Percentiles rank a stretch among this genome's conserved stretches.
Evolutionary conservation across 371 early-diverging fungal species (phyloP).

Genomic region (Mucor velutinosus): DNA sequence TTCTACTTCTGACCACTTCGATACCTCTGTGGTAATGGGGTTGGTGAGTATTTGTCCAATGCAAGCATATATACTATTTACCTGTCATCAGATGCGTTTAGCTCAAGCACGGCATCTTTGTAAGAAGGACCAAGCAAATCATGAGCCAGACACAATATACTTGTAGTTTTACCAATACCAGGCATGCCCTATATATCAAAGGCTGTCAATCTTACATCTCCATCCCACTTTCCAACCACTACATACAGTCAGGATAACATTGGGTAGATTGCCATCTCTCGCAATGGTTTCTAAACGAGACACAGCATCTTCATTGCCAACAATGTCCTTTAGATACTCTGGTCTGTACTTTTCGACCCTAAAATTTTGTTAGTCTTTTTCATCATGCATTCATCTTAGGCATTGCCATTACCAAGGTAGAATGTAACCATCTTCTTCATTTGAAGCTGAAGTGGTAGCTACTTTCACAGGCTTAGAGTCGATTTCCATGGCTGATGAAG

Average conservation of each 20-base stretch:
- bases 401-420: not conserved
- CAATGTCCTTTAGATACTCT: conserved; percentile 82
- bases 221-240: not conserved
- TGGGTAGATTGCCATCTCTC: conserved; percentile 93
- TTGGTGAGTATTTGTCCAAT: not conserved
- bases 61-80: conserved; percentile 23
- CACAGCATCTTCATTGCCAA: conserved; percentile 95
- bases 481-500: conserved; percentile 6
- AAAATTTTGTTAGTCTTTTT: not conserved
- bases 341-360: conserved; percentile 99
- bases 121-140: conserved; percentile 81
- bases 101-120: conserved; percentile 92
- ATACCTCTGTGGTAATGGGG: conserved; percentile 78
- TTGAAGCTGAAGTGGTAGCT: not conserved
- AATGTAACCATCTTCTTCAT: not conserved
- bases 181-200: conserved; percentile 80
- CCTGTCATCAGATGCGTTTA: conserved; percentile 99
- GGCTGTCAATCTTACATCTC: not conserved
- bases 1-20: conserved; percentile 96
- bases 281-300: conserved; percentile 87
- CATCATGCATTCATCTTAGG: not conserved
- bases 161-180: conserved; percentile 99
- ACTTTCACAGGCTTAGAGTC: not conserved
- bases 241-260: conserved; percentile 91
- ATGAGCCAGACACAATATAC: conserved; percentile 90